Evolutionary conservation across 768 basidiomycete genomes (phyloP).

Genomic region (Plicaturopsis crispa): DNA sequence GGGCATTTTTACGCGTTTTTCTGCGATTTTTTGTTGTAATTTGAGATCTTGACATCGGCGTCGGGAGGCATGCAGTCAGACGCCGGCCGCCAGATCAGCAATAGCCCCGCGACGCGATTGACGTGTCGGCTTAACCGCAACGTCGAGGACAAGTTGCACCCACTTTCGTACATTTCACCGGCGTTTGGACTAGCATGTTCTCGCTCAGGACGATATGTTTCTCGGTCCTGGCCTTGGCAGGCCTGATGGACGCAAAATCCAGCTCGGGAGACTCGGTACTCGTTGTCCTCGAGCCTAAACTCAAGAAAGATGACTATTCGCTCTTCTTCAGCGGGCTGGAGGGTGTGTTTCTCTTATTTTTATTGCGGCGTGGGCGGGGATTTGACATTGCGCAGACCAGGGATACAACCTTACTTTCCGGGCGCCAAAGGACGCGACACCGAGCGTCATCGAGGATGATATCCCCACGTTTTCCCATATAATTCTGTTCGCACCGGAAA

Average conservation of each 20-base stretch:
- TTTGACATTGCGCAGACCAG: conserved; percentile 42
- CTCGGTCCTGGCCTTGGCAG: conserved; percentile 9
- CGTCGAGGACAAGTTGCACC: no score
- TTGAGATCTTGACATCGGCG: no score
- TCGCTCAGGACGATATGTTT: not conserved
- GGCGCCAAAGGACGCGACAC: conserved; percentile 65
- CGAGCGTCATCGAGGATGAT: conserved; percentile 61
- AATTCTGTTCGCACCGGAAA: conserved; percentile 77
- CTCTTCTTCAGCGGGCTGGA: conserved; percentile 75
- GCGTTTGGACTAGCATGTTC: conserved; percentile 4
- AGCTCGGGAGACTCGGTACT: conserved; percentile 79
- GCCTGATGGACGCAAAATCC: conserved; percentile 50
- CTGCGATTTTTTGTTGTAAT: no score
- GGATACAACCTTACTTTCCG: conserved; percentile 89
- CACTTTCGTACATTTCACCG: no score
- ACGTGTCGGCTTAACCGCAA: no score
- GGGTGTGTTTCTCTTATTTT: conserved; percentile 35
- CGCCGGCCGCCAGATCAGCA: no score
- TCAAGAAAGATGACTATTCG: conserved; percentile 65
- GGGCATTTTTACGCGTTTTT: no score
- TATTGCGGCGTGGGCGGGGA: not conserved
- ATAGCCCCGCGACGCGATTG: no score
- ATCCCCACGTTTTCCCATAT: conserved; percentile 77
- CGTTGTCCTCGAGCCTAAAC: conserved; percentile 70
- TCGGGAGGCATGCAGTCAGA: no score